Evolutionary conservation across 2,329 filamentous ascomycete species (phyloP), one percentile per base, ranked within the genome.

Genomic region (Echinosphaeria canescens): DNA sequence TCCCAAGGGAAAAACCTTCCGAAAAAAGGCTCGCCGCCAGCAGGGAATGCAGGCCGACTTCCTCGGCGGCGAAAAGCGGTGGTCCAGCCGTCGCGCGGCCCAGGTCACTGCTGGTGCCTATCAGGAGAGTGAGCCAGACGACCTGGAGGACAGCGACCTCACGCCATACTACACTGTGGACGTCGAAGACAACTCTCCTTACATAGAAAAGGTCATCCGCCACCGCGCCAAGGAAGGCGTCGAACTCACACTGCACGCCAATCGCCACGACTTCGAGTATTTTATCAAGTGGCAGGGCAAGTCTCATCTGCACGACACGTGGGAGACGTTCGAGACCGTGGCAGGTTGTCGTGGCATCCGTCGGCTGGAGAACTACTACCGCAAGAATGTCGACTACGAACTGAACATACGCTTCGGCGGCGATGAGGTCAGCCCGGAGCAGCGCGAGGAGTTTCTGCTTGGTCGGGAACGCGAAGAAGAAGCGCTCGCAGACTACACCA

Each of bases 271-370:
- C 42, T 93, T 88, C 39, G 81, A 95, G 42, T 98, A 61, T 38
- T 66, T 74, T 49, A 82, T 98, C 49, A 98, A 98, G 54, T 98
- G 90, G 88, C 80, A 93, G 49, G 80, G 75, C 36, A 80, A 82
- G 49, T 91, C 88, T 9, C 82, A 98, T 45, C 73, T 91, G 38
- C 88, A 98, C 53, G 79, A 90, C 30, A 91, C 82, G 0, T 98
- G 88, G 85, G 84, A 95, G 48, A 73, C 71, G 0, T 73, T 74
- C 31, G 71, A 79, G 29, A 64, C 59, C 13, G 64, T 93, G 15
- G 61, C 68, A 14, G 65, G 71, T n/a, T 75, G 74, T 43, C 79
- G 80, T 33, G 85, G 88, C 32, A 74, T 75, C 36, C 78, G 84
- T 26, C 82, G 84, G 31, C 62, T 98, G 6, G 88, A 95, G 42